These are phyloP conservation scores for Dioscorea alata DNA, from an alignment of 106 monocot genomes.

Conservation along the genomic window DNA sequence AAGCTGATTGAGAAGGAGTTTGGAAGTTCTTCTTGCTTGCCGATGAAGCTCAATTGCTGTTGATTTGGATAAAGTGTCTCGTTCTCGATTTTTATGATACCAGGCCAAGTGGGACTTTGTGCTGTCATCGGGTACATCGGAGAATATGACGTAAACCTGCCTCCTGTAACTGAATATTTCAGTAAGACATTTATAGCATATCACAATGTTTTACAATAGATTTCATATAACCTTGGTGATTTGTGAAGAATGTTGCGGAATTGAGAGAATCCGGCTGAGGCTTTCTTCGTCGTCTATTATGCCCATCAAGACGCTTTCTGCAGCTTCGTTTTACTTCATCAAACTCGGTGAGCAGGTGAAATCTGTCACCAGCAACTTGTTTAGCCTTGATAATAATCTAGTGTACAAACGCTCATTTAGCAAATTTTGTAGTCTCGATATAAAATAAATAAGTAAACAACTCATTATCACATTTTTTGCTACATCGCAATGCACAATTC, in stretches of 20 bases:
- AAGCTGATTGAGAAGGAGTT: constrained; percentile 23
- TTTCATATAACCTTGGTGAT: constrained; percentile 1
- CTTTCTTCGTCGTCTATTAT: constrained; percentile 9
- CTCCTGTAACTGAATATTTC: not conserved
- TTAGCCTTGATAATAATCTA: too few relatives aligned
- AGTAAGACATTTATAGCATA: not conserved
- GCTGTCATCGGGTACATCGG: constrained; percentile 26
- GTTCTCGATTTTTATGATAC: constrained; percentile 33
- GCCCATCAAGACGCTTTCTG: constrained; percentile 13
- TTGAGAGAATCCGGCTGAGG: constrained; percentile 9
- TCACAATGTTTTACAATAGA: too few relatives aligned
- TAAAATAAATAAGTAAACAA: too few relatives aligned
- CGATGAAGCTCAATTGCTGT: constrained; percentile 12
- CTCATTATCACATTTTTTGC: too few relatives aligned
- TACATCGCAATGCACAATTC: too few relatives aligned
- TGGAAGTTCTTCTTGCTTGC: constrained; percentile 16
- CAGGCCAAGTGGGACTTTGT: constrained; percentile 18
- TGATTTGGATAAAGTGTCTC: constrained; percentile 27
- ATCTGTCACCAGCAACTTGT: not conserved
- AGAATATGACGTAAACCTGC: constrained; percentile 21
- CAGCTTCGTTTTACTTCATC: constrained; percentile 13
- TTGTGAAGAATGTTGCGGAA: not conserved
- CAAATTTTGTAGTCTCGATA: too few relatives aligned
- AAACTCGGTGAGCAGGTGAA: constrained; percentile 8
- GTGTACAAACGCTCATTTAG: too few relatives aligned